Conservation (phyloP, 345 rosid species). For the Geranium brycei region DNA sequence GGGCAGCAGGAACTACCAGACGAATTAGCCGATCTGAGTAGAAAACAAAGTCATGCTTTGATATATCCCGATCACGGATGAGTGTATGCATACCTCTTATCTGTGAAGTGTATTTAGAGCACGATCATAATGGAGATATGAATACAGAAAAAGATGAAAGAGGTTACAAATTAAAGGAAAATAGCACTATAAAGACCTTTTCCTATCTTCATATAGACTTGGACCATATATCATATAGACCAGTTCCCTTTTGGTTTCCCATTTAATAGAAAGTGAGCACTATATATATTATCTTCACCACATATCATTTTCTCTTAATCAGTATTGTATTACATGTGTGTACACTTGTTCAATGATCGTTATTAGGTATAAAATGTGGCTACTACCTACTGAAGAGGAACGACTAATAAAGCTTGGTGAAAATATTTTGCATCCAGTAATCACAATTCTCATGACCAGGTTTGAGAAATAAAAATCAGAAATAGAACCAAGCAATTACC, state of each 20-base stretch:
- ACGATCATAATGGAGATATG: conserved; percentile 8
- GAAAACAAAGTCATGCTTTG: conserved; percentile 96
- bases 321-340: no score
- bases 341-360: not conserved
- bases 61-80: conserved; percentile 84
- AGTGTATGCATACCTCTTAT: conserved; percentile 99
- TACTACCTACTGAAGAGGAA: not conserved
- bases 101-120: conserved; percentile 28
- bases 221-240: not conserved
- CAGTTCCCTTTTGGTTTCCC: no score
- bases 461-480: not conserved
- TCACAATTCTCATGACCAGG: not conserved
- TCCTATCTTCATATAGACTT: not conserved
- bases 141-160: not conserved
- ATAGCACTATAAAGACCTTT: not conserved
- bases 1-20: conserved; percentile 37
- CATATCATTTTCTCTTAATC: no score
- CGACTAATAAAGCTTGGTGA: not conserved
- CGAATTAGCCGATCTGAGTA: conserved; percentile 96
- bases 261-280: no score
- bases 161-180: not conserved
- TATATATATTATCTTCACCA: no score
- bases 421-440: not conserved
- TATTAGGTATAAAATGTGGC: not conserved
- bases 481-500: conserved; percentile 25